phyloP scores from a whole-genome alignment of 345 rosid genomes.

The Salix dunnii region DNA sequence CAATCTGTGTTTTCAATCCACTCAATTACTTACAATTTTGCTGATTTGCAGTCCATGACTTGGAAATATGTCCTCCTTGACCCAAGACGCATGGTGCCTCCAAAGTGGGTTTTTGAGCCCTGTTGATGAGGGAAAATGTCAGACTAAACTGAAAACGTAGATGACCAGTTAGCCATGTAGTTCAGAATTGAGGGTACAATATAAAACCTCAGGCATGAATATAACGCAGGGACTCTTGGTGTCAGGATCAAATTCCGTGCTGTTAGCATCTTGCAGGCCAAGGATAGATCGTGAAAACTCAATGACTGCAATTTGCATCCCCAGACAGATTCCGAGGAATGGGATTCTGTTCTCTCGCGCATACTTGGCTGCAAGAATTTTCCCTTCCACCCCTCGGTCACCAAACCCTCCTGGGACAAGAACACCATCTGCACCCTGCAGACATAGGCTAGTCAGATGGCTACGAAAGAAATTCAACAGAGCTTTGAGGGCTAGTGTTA shows the following conservation, averaged over 20 bases:
- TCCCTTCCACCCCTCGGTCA: conserved; percentile 92
- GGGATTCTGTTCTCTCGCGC: conserved; percentile 89
- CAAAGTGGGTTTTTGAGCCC: conserved; percentile 99
- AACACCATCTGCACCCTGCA: conserved; percentile 81
- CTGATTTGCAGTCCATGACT: conserved; percentile 66
- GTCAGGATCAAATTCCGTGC: conserved; percentile 75
- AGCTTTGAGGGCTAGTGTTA: not conserved
- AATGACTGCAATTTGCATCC: conserved; percentile 97
- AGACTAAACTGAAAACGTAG: not conserved
- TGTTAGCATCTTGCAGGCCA: conserved; percentile 75
- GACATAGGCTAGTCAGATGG: conserved; percentile 10
- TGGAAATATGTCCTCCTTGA: conserved; percentile 77
- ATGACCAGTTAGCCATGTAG: not conserved
- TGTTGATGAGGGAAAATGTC: conserved; percentile 19
- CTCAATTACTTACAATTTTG: conserved; percentile 57
- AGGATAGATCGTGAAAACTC: conserved; percentile 88
- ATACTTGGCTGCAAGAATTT: conserved; percentile 89
- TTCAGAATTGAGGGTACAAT: not conserved
- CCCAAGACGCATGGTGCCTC: conserved; percentile 97
- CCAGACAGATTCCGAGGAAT: conserved; percentile 94
- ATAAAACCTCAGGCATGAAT: conserved; percentile 89
- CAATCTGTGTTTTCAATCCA: not conserved
- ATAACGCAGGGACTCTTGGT: conserved; percentile 77
- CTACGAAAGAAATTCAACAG: not conserved
- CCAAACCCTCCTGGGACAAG: conserved; percentile 99